Base-by-base conservation (phyloP, 257 asterid species). In the Jaltomata sinuosa region DNA sequence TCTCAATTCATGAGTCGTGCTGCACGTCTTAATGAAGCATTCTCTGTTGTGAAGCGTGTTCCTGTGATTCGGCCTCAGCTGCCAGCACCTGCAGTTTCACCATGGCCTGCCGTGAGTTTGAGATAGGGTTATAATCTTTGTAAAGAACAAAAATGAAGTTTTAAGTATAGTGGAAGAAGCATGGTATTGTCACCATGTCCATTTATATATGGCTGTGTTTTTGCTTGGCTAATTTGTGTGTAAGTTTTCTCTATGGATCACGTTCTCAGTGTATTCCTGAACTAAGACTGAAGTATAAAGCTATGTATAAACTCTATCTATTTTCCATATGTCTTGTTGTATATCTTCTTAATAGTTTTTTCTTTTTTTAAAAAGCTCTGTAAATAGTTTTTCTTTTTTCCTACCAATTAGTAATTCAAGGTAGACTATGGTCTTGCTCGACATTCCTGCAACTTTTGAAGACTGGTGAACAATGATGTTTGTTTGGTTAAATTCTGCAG, bases 1-100 rank as follows among this genome's bases (percentile, higher is more conserved):
- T 93, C 98, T 85, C 98, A 94, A 94, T 95, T 93, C 87, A 94
- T 92, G 94, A 91, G 93, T 92, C 92, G 94, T 34, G 98, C 98
- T 80, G 96, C 95, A 86, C 98, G 98, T 85, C 91, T 96, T 79
- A 94, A 94, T 22, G 98, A 96, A 90, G 97, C 98, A 45, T 94
- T 97, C 92, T 93, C 98, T 3, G 90, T 92, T 36, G 98, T 95
- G 91, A 97, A 93, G 91, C 91, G 95, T 36, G 97, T 92, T 42
- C 98, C 98, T 1, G 92, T 93, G 84, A 90, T 95, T 76, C 94
- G 98, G 55, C 95, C 98, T 18, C 86, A 95, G 38, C 85, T 92
- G 86, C 98, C 96, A 47, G 92, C 92, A 1, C 88, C 88, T 54
- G 96, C 98, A 72, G 86, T 86, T 78, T 68, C 91, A 84, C 85